Evolutionary conservation across 192 early-diverging fungal species (phyloP).

Genomic region (Thamnidium elegans): DNA sequence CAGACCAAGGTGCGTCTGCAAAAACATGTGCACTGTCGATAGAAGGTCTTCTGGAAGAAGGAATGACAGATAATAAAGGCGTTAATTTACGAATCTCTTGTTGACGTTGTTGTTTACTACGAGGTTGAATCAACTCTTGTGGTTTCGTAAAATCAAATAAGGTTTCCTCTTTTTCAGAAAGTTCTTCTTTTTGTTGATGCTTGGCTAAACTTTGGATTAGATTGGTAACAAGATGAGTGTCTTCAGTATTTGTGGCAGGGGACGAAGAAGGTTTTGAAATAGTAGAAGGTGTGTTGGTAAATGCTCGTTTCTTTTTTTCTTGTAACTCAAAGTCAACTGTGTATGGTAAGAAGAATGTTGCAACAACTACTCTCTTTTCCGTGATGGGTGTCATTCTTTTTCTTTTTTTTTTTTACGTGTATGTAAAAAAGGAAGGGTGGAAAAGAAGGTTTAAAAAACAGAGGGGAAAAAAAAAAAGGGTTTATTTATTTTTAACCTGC

Average conservation of each 20-base stretch:
- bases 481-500: neutral
- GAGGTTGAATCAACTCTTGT: slow-evolving; percentile 32
- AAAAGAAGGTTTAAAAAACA: slow-evolving; percentile 6
- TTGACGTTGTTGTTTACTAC: slow-evolving; percentile 28
- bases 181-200: slow-evolving; percentile 21
- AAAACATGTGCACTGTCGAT: slow-evolving; percentile 38
- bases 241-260: neutral
- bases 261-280: slow-evolving; percentile 14
- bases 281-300: neutral
- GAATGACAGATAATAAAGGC: neutral
- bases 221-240: slow-evolving; percentile 19
- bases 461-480: slow-evolving; percentile 13
- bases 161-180: slow-evolving; percentile 25
- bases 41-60: slow-evolving; percentile 25
- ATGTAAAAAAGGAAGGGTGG: neutral
- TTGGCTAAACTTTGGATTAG: slow-evolving; percentile 39
- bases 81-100: slow-evolving; percentile 1
- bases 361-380: slow-evolving; percentile 60
- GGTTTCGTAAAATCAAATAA: slow-evolving; percentile 39
- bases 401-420: neutral
- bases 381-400: slow-evolving; percentile 13
- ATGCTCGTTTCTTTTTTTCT: slow-evolving; percentile 34
- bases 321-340: slow-evolving; percentile 61
- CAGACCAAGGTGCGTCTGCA: slow-evolving; percentile 50
- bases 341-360: slow-evolving; percentile 70